Evolutionary conservation across 208 protist genomes (phyloP), one percentile per base, ranked within the genome.

Genomic region (Acanthamoeba healyi): DNA sequence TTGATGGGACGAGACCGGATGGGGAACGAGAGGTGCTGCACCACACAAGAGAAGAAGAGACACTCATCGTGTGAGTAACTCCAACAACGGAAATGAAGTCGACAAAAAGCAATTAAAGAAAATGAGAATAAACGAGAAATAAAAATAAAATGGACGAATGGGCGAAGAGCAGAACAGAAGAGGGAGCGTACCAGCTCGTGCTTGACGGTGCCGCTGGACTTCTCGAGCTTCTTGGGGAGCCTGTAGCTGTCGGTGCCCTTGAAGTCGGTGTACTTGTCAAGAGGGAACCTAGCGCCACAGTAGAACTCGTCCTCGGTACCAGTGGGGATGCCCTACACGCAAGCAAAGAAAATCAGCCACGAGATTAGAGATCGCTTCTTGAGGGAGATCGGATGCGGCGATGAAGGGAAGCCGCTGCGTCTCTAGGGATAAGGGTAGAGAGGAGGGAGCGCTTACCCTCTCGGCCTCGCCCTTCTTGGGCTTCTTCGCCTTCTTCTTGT

Each of bases 201-300:
- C 79, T 61, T 61, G 44, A 61, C 32, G n/a, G 7, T 26, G 26
- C 15, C 44, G 79, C 32, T 42, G 44, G 44, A 44, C 79, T 87
- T 61, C 29, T 87, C 79, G 49, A 87, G 9, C 79, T 87, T 87
- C 79, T 87, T 87, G 79, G 79, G 79, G n/a, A 87, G 79, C 42
- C 46, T 54, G 79, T 87, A 87, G 32, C 29, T 12, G 49, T 63
- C 49, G 1, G 46, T 87, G 46, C 79, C 79, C 49, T 87, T 61
- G 79, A 63, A 87, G 49, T 87, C 79, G 32, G 49, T 61, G 79
- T 87, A 87, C 46, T 61, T 61, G 79, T 87, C 79, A 29, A 87
- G 79, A 15, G 79, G 79, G 79, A 87, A 87, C 49, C 79, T 22
- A 6, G 79, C 79, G 42, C 79, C 79, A 17, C 49, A 61, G 79